Evolutionary conservation across 129 eudicot genomes (phyloP), one percentile per base, ranked within the genome.

Genomic region (Lonicera japonica): DNA sequence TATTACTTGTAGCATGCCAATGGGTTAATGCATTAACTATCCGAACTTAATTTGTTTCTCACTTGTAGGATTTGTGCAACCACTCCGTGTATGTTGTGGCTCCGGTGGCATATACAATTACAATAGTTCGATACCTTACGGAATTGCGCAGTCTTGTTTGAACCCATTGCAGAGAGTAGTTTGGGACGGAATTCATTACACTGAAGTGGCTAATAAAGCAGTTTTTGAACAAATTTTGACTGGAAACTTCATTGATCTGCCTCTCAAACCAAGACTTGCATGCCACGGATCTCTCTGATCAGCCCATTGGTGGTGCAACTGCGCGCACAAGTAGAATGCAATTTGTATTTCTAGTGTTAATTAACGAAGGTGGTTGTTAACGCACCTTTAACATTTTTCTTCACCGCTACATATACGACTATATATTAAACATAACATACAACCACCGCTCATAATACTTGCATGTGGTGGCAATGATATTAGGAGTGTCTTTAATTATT

Each of bases 181-280:
- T 11, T 64, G 57, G 40, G 69, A 64, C 5, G 69, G 69, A 0
- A 10, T 24, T 5, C 55, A 53, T 16, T 64, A 64, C 48, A 64
- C 58, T n/a, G 48, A 64, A 0, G 69, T 58, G 1, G 59, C 59
- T 25, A 53, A 64, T 12, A 47, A 29, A 25, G 22, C 21, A 0
- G 38, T 53, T 12, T 64, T 29, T 34, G 34, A 17, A 5, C 19
- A 17, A 13, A 51, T 64, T 0, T 23, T 54, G 19, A 8, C 58
- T 0, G 58, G 58, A 16, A 10, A n/a, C 9, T 47, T 24, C 17
- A 16, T 46, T 0, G 13, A 64, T 34, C 69, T 58, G 10, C 69
- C 69, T 0, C 48, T 23, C 19, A 36, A 58, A 16, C 20, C 36
- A 18, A 29, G 23, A 50, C 5, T 54, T 9, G 59, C 69, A 18